phyloP scores from a whole-genome alignment of 768 basidiomycete species.

The Strobilomyces confusus region DNA sequence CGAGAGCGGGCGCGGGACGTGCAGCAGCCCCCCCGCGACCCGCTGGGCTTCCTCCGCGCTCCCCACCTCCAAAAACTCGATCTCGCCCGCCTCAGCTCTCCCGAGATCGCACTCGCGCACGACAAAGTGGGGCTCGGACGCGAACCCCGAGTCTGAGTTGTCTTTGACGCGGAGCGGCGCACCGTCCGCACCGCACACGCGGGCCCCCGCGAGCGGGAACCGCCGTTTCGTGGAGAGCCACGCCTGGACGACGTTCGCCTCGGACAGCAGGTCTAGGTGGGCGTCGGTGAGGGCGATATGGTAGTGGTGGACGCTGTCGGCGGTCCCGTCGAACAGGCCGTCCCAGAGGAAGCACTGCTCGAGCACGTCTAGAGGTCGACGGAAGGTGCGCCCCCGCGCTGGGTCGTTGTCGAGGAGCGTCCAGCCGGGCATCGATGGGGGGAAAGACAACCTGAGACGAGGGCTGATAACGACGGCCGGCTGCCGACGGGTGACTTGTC shows the following conservation, averaged over 20 bases:
- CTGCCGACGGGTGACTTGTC: too few relatives aligned
- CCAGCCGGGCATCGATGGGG: constrained; percentile 8
- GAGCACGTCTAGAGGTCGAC: too few relatives aligned
- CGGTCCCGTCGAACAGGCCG: too few relatives aligned
- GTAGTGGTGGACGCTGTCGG: constrained; percentile 4
- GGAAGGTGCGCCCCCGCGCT: constrained; percentile 9
- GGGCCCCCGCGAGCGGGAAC: constrained; percentile 47
- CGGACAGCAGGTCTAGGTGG: constrained; percentile 19
- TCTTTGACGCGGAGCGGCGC: neutral
- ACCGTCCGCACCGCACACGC: constrained; percentile 22
- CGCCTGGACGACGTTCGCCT: constrained; percentile 35
- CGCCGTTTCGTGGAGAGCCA: constrained; percentile 49
- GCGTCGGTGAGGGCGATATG: too few relatives aligned
- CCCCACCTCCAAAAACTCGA: too few relatives aligned
- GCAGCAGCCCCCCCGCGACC: too few relatives aligned
- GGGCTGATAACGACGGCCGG: too few relatives aligned
- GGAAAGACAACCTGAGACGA: too few relatives aligned
- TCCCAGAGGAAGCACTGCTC: too few relatives aligned
- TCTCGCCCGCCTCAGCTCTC: too few relatives aligned
- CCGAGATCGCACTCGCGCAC: constrained; percentile 37
- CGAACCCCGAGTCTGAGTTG: neutral
- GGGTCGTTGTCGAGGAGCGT: neutral
- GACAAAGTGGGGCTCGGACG: constrained; percentile 32
- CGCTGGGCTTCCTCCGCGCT: too few relatives aligned
- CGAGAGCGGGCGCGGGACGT: too few relatives aligned